Evolutionary conservation across 2,329 filamentous ascomycete genomes (phyloP).

Genomic region (Ceratocystis papillata): DNA sequence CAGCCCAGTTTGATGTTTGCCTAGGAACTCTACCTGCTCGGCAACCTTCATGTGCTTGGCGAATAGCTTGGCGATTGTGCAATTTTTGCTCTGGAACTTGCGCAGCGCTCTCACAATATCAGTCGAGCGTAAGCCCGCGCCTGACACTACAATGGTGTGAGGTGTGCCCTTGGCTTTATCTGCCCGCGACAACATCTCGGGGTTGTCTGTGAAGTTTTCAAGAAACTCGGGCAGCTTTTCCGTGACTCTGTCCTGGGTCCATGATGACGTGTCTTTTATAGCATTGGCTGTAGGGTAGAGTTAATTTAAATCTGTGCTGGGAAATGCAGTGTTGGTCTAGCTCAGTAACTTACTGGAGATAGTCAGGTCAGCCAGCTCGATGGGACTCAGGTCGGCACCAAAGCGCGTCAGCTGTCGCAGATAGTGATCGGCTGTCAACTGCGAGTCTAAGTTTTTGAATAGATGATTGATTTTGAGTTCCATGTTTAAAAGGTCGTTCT

Average conservation of each 20-base stretch:
- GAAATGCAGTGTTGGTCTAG: background rate
- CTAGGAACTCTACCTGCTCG: slow-evolving; percentile 68
- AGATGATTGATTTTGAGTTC: slow-evolving; percentile 68
- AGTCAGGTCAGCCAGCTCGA: slow-evolving; percentile 75
- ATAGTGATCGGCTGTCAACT: slow-evolving; percentile 74
- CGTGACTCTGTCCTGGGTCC: slow-evolving; percentile 51
- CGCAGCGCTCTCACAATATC: slow-evolving; percentile 69
- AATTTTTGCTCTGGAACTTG: slow-evolving; percentile 68
- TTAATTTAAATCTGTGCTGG: background rate
- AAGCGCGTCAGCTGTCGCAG: slow-evolving; percentile 68
- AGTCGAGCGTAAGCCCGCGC: slow-evolving; percentile 73
- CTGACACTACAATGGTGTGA: slow-evolving; percentile 82
- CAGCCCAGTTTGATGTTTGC: slow-evolving; percentile 62
- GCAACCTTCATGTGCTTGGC: slow-evolving; percentile 96
- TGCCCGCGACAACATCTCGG: slow-evolving; percentile 50
- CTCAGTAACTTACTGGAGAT: slow-evolving; percentile 52
- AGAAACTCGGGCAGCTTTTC: slow-evolving; percentile 50
- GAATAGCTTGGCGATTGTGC: slow-evolving; percentile 79
- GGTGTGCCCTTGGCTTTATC: slow-evolving; percentile 60
- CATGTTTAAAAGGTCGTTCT: slow-evolving; percentile 50
- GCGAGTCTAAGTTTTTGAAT: slow-evolving; percentile 71
- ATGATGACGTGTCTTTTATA: slow-evolving; percentile 71
- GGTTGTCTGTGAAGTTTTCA: slow-evolving; percentile 50
- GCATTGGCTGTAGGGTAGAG: slow-evolving; percentile 46
- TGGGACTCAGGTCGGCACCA: slow-evolving; percentile 64